These are phyloP conservation scores for Coleophoma cylindrospora DNA, from an alignment of 2,329 filamentous ascomycete species.

Conservation along the genomic window DNA sequence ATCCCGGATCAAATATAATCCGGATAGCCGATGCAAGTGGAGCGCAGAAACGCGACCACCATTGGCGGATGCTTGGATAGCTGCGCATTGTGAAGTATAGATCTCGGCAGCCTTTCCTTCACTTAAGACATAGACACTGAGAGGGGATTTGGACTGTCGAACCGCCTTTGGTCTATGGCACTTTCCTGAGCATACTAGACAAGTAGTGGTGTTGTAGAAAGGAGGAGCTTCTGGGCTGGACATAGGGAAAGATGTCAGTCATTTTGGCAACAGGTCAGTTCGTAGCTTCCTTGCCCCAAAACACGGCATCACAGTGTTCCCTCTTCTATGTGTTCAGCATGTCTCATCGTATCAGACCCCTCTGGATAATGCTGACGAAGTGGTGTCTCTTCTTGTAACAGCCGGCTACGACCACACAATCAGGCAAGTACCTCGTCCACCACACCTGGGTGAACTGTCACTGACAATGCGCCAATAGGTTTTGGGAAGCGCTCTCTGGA, in stretches of 20 bases:
- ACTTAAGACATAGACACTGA: no score
- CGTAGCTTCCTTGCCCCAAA: neutral
- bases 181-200: neutral
- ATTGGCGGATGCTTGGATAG: no score
- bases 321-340: neutral
- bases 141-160: neutral
- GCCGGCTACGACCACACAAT: slow-evolving; percentile 75
- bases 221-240: neutral
- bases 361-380: slow-evolving; percentile 12
- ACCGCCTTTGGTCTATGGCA: neutral
- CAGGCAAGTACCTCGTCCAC: slow-evolving; percentile 41
- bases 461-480: slow-evolving; percentile 45
- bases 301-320: neutral
- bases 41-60: no score
- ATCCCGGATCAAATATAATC: no score
- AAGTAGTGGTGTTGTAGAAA: neutral
- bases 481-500: slow-evolving; percentile 97
- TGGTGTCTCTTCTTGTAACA: slow-evolving; percentile 26
- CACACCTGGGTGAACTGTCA: neutral
- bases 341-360: no score
- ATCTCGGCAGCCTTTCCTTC: no score
- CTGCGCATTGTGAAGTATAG: no score
- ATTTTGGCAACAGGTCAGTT: slow-evolving; percentile 21
- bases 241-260: slow-evolving; percentile 13
- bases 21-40: no score